These are phyloP conservation scores for Vigna angularis DNA, from an alignment of 306 rosid species.

Conservation along the genomic window DNA sequence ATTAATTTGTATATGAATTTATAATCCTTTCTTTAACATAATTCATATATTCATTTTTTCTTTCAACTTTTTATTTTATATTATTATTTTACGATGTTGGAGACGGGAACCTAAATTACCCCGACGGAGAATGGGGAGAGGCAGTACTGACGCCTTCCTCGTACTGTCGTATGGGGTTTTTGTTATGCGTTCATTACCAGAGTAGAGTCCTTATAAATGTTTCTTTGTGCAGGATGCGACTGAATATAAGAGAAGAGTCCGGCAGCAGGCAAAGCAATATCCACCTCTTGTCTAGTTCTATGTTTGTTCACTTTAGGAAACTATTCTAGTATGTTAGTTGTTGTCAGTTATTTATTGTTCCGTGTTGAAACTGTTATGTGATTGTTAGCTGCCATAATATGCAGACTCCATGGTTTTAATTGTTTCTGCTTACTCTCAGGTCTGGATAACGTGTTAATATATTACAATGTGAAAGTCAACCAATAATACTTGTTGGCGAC, in stretches of 20 bases:
- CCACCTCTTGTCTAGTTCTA: conserved; percentile 74
- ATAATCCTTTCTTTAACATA: too few relatives aligned
- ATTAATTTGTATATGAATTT: too few relatives aligned
- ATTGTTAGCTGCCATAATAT: conserved; percentile 51
- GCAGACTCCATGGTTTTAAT: conserved; percentile 50
- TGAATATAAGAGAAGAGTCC: conserved; percentile 86
- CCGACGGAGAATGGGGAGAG: neutral
- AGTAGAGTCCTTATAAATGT: conserved; percentile 32
- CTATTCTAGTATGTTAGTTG: conserved; percentile 47
- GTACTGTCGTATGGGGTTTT: neutral
- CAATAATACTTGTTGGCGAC: conserved; percentile 56
- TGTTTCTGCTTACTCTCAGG: conserved; percentile 45
- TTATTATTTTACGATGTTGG: too few relatives aligned
- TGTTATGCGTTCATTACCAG: neutral
- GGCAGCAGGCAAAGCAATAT: conserved; percentile 91
- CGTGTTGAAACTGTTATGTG: conserved; percentile 42
- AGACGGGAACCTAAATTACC: too few relatives aligned
- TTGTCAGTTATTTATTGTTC: conserved; percentile 51
- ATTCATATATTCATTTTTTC: too few relatives aligned
- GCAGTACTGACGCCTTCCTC: neutral
- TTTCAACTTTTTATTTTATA: too few relatives aligned
- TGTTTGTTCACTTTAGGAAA: conserved; percentile 42
- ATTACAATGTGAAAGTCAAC: conserved; percentile 46
- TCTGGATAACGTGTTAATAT: conserved; percentile 53
- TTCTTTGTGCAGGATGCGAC: conserved; percentile 68